Base-by-base conservation (phyloP, 2,329 filamentous ascomycete species). In the Aspergillus persii region DNA sequence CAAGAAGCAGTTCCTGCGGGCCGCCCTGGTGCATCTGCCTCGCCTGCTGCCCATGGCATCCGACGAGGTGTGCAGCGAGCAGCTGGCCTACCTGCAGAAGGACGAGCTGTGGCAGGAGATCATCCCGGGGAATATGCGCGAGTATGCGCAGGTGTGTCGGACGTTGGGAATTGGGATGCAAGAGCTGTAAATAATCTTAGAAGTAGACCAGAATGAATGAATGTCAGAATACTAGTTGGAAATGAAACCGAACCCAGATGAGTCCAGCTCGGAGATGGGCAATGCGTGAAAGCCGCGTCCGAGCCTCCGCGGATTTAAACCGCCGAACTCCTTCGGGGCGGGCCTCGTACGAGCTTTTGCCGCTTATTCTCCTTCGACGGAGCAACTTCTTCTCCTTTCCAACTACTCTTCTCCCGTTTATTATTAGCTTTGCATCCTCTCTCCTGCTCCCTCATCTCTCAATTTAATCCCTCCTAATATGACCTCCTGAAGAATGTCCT, bases 51-150 rank as follows among this genome's bases (percentile, higher is more conserved):
- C 70, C 6, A 68, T 74, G 70, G 71, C 67, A 0, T 70, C 69
- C 3, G 69, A 74, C 30, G 62, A 63, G 27, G 63, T 68, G 12
- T 74, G 71, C 57, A 66, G 67, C 12, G 69, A 72, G 48, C 71
- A 74, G 50, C 66, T 69, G 4, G 58, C 59, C 30, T 73, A 69
- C 56, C 60, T 74, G 8, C 61, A 74, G 58, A 66, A 66, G 8
- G 67, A 72, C 57, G 61, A 71, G 51, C 55, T 74, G 46, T 74
- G 71, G 71, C 68, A 73, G 47, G 67, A 66, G 44, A 72, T 67
- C 2, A 74, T 74, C 30, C 71, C 71, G 26, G 63, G 68, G 15
- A 74, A 74, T 46, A 73, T 74, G 71, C 63, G 69, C 8, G 70
- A 71, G 18, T 74, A 73, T 59, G 71, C 71, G 33, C 66, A 62